Evolutionary conservation across 1,284 basidiomycete genomes (phyloP), one percentile per base, ranked within the genome.

Genomic region (Cutaneotrichosporon sp.): DNA sequence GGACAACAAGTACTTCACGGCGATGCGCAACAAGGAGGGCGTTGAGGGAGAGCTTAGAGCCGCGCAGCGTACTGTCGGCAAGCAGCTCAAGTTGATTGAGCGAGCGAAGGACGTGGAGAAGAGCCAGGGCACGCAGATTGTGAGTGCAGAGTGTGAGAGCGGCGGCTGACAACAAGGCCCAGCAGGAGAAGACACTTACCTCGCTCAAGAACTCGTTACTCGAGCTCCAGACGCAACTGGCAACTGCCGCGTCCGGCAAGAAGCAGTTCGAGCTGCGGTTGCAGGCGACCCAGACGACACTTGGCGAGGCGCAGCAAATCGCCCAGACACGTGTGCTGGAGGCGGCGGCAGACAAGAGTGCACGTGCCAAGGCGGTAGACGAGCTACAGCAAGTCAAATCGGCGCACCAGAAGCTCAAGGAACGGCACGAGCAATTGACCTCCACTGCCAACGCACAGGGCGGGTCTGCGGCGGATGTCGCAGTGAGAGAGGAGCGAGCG

Each of bases 1-100:
- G 22, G 95, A 98, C 73, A 97, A 94, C 83, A 97, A 94, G 81
- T 98, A 89, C 80, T 98, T 89, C 77, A 86, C 90, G 31, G 88
- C 90, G 6, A 92, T 96, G 89, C 88, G 92, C 38, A 88, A 90
- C 63, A 94, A 92, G 77, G 94, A 97, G 67, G 88, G 89, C 4
- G 80, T 89, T 6, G 90, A 92, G 42, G 84, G 83, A 2, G 92
- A 97, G 77, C 85, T 87, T 65, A 90, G 91, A 76, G 86, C 85
- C 40, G 80, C 89, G 26, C 79, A 83, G 40, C 83, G 87, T 47
- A 86, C 85, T 56, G 78, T 88, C 18, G 92, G 95, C 74, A 91
- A 91, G 70, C 92, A 95, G 74, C 84, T 85, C 36, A 89, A 89
- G 74, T 84, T 86, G 4, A 82, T 96, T 38, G 92, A 94, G 71